phyloP scores from a whole-genome alignment of 495 filamentous ascomycete genomes.

The Aspergillus bertholletiae region DNA sequence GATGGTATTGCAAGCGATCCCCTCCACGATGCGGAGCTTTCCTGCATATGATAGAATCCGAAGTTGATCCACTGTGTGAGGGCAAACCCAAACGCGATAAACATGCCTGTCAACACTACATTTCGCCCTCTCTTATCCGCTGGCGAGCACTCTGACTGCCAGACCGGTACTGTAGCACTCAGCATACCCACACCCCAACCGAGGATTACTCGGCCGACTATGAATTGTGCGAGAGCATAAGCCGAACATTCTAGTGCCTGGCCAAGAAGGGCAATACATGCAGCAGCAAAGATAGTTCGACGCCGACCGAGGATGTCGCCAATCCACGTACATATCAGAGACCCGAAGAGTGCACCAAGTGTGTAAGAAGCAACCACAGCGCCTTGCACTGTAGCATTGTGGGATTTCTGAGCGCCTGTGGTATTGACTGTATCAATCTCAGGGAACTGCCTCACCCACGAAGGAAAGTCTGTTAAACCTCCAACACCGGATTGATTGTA shows the following conservation, averaged over 20 bases:
- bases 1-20: conserved; percentile 49
- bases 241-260: conserved; percentile 36
- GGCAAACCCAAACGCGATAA: conserved; percentile 53
- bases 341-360: conserved; percentile 31
- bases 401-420: conserved; percentile 26
- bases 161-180: conserved; percentile 16
- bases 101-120: conserved; percentile 36
- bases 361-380: conserved; percentile 28
- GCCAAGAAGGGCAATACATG: conserved; percentile 23
- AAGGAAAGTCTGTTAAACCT: conserved; percentile 23
- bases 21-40: conserved; percentile 45
- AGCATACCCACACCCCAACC: conserved; percentile 39
- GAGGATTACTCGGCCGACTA: conserved; percentile 35
- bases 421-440: conserved; percentile 45
- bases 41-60: conserved; percentile 41
- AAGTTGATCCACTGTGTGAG: conserved; percentile 42
- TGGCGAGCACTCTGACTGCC: conserved; percentile 47
- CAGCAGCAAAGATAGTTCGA: conserved; percentile 24
- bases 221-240: conserved; percentile 36
- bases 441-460: conserved; percentile 44
- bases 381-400: conserved; percentile 32
- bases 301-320: conserved; percentile 30
- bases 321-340: conserved; percentile 24
- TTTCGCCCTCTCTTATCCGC: conserved; percentile 35
- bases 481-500: conserved; percentile 46